Conservation (phyloP, 805 yeast genomes). For the Blastobotrys peoriensis region DNA sequence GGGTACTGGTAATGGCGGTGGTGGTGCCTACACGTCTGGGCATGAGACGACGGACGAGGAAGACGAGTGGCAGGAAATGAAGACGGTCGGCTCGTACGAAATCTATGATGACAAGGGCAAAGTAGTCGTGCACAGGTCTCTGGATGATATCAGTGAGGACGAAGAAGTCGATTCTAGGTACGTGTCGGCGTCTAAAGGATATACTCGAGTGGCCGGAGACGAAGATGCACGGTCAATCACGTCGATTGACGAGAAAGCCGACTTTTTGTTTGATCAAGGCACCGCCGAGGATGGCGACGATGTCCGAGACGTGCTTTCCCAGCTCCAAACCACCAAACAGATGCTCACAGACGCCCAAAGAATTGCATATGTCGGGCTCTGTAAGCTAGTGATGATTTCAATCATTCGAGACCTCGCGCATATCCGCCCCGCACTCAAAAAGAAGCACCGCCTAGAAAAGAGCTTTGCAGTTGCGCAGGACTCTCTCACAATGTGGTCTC, state of each 20-base stretch:
- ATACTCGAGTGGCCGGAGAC: constrained; percentile 83
- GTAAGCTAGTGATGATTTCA: constrained; percentile 66
- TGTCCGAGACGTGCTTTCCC: constrained; percentile 48
- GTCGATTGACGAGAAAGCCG: constrained; percentile 48
- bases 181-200: constrained; percentile 52
- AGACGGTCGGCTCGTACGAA: constrained; percentile 68
- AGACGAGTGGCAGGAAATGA: constrained; percentile 78
- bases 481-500: constrained; percentile 80
- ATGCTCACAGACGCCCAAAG: constrained; percentile 79
- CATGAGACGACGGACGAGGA: constrained; percentile 22
- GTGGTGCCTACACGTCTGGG: constrained; percentile 11
- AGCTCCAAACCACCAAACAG: constrained; percentile 70
- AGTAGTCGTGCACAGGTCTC: constrained; percentile 25
- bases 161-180: constrained; percentile 5
- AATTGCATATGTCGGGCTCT: constrained; percentile 85
- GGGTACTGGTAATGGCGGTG: background rate
- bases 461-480: constrained; percentile 63
- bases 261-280: constrained; percentile 45
- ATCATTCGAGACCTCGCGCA: constrained; percentile 76
- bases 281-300: constrained; percentile 33
- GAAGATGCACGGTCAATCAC: constrained; percentile 66
- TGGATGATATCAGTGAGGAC: constrained; percentile 17
- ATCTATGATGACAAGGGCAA: constrained; percentile 70
- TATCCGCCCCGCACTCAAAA: constrained; percentile 22
- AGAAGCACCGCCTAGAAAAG: constrained; percentile 44